Percentiles rank a stretch among this genome's conserved stretches.
phyloP scores from a whole-genome alignment of 108 stramenopile species.

The Phaeodactylum tricornutum region DNA sequence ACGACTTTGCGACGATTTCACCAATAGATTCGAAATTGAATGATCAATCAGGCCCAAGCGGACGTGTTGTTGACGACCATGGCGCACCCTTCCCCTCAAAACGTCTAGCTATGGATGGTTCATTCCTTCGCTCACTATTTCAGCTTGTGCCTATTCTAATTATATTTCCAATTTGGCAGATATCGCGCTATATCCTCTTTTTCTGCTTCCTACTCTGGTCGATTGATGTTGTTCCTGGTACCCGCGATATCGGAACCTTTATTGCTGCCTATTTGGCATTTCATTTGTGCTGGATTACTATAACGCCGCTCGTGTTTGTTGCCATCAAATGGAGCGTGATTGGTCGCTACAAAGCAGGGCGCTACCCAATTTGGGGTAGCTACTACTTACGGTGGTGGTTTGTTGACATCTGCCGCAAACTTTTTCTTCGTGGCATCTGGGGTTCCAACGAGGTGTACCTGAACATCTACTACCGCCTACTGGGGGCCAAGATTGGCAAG shows the following conservation, averaged over 20 bases:
- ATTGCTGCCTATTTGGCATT: slow-evolving; percentile 29
- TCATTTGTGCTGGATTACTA: slow-evolving; percentile 27
- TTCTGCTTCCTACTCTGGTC: slow-evolving; percentile 23
- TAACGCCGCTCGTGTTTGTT: slow-evolving; percentile 41
- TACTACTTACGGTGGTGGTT: slow-evolving; percentile 67
- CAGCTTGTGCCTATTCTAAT: slow-evolving; percentile 27
- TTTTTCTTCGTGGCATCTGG: slow-evolving; percentile 37
- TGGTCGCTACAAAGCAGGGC: slow-evolving; percentile 37
- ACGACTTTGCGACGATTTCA: not conserved
- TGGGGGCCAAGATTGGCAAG: slow-evolving; percentile 50
- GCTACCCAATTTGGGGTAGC: slow-evolving; percentile 34
- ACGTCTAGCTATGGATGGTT: no score
- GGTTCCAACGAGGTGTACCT: slow-evolving; percentile 24
- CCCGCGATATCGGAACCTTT: slow-evolving; percentile 18
- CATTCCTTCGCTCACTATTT: no score
- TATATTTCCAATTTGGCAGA: slow-evolving; percentile 35
- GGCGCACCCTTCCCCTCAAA: not conserved
- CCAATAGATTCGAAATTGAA: not conserved
- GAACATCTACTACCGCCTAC: slow-evolving; percentile 28
- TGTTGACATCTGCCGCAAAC: slow-evolving; percentile 30
- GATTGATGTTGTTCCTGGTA: slow-evolving; percentile 20
- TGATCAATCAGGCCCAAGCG: no score
- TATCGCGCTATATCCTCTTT: slow-evolving; percentile 38
- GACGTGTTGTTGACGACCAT: no score
- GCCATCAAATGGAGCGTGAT: slow-evolving; percentile 43